Evolutionary conservation across 768 basidiomycete species (phyloP).

Genomic region (Amanita thiersii): DNA sequence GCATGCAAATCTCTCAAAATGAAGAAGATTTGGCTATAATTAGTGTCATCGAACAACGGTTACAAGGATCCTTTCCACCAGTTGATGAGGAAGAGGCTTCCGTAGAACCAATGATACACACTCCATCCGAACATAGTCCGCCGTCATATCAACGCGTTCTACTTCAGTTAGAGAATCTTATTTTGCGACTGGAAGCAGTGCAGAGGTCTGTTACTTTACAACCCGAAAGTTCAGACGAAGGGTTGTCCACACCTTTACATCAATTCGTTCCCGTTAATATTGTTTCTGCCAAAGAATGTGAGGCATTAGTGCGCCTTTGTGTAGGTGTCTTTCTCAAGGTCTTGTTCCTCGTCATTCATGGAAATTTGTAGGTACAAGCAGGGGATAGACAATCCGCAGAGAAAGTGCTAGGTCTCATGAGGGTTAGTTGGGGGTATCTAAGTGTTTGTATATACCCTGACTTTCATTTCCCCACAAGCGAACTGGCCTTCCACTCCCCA

Average conservation of each 20-base stretch:
- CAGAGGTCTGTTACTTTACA: slow-evolving; percentile 13
- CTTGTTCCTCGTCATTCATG: background rate
- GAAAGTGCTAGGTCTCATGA: slow-evolving; percentile 45
- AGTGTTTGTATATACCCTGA: background rate
- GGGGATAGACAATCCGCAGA: slow-evolving; percentile 44
- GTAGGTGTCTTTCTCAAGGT: slow-evolving; percentile 24
- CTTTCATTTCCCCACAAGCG: slow-evolving; percentile 22
- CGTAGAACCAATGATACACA: slow-evolving; percentile 5
- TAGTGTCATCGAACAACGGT: slow-evolving; percentile 24
- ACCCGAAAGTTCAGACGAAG: slow-evolving; percentile 11
- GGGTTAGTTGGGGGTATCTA: slow-evolving; percentile 20
- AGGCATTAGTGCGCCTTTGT: slow-evolving; percentile 42
- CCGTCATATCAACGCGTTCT: slow-evolving; percentile 27
- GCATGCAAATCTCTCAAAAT: slow-evolving; percentile 13
- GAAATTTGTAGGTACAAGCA: slow-evolving; percentile 31
- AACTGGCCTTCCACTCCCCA: slow-evolving; percentile 31
- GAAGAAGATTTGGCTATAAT: slow-evolving; percentile 28
- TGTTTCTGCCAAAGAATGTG: slow-evolving; percentile 44
- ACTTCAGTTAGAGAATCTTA: slow-evolving; percentile 22
- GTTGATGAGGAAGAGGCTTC: slow-evolving; percentile 4
- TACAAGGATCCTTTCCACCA: slow-evolving; percentile 15
- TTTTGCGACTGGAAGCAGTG: slow-evolving; percentile 24
- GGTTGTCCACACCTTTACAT: slow-evolving; percentile 5
- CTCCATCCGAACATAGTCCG: slow-evolving; percentile 5
- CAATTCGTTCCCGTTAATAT: slow-evolving; percentile 31